Base-by-base conservation (phyloP, 257 asterid genomes). In the Nicotiana benthamiana region DNA sequence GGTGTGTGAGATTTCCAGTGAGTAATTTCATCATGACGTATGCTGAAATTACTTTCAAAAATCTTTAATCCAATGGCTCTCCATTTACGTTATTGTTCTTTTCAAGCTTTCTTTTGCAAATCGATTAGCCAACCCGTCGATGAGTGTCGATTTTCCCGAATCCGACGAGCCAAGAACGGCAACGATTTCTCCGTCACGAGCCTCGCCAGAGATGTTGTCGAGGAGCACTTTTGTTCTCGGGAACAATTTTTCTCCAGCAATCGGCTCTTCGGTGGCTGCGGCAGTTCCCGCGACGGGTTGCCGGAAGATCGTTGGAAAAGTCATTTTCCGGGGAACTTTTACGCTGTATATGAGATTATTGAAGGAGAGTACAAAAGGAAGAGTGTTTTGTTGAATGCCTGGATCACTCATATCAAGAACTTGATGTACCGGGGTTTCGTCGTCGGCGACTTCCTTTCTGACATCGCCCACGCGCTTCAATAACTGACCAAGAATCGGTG, bases 111-210 rank as follows among this genome's bases (percentile, higher is more conserved):
- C 96, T 5, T 90, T 91, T 15, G 91, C 87, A 77, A 93, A 90
- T 0, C 97, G 81, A 22, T 90, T 91, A 1, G 95, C 97, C 12
- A 93, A 78, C 0, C 92, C 97, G 16, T 91, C 97, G 9, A 93
- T 91, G 48, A 93, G 83, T 1, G 96, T 93, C 0, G 97, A 90
- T 75, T 93, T 93, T 0, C 96, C 97, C 0, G 96, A 93, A 0
- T 97, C 97, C 0, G 97, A 91, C 0, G 97, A 95, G 9, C 97
- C 97, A 62, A 93, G 88, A 1, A 93, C 93, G 30, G 97, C 97
- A 89, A 91, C 85, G 70, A 93, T 89, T 62, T 91, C 93, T 0
- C 97, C 97, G 9, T 91, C 97, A 7, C 90, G 89, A 2, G 97
- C 95, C 87, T 87, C 91, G 4, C 97, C 97, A 5, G 97, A 91